Conservation (phyloP, 208 protist species). For the Crithidia sp. region DNA sequence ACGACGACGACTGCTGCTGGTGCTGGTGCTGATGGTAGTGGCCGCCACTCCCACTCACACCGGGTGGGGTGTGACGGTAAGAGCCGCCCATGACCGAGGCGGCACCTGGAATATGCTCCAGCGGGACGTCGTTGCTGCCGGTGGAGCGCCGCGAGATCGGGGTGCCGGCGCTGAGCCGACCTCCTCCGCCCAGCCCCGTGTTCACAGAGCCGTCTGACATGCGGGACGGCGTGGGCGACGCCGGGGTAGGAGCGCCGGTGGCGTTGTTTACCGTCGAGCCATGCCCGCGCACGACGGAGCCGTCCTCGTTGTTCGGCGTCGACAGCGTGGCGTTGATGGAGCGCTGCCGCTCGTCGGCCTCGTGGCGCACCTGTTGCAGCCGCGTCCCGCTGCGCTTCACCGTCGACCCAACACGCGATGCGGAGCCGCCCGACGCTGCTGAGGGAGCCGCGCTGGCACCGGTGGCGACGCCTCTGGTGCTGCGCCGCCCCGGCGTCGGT, state of each 20-base stretch:
- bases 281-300: slow-evolving; percentile 1
- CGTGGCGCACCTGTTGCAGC: slow-evolving; percentile 14
- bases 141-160: slow-evolving; percentile 9
- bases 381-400: slow-evolving; percentile 27
- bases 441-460: slow-evolving; percentile 8
- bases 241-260: background rate
- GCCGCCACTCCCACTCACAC: background rate
- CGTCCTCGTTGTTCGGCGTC: slow-evolving; percentile 19
- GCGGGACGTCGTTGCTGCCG: slow-evolving; percentile 16
- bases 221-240: slow-evolving; percentile 30
- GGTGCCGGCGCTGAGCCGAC: slow-evolving; percentile 8
- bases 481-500: slow-evolving; percentile 19
- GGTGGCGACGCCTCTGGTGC: slow-evolving; percentile 8
- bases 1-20: background rate
- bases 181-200: background rate
- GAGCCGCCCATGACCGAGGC: slow-evolving; percentile 8
- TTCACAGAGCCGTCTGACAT: slow-evolving; percentile 30
- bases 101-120: slow-evolving; percentile 14
- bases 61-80: slow-evolving; percentile 7
- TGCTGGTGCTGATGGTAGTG: background rate
- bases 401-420: slow-evolving; percentile 22
- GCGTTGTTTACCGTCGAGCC: background rate
- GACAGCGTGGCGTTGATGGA: slow-evolving; percentile 15
- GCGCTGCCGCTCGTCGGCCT: slow-evolving; percentile 18
- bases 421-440: slow-evolving; percentile 11